Evolutionary conservation across 108 stramenopile genomes (phyloP).

Genomic region (Pseudonitzschia pungens): DNA sequence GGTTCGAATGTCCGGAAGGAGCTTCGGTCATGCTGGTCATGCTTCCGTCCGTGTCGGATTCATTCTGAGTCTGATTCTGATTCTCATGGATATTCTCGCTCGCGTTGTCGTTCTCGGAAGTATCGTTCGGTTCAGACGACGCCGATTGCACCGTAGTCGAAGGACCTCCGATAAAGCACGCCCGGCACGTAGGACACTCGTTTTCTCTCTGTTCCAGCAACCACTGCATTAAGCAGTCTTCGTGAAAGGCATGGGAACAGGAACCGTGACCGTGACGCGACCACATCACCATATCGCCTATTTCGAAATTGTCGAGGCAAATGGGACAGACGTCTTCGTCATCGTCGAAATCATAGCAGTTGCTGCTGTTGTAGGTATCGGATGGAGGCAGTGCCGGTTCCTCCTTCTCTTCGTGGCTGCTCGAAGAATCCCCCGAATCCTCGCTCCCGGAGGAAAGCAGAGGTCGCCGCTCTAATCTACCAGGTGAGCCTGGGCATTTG

Average conservation of each 20-base stretch:
- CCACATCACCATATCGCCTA: slow-evolving; percentile 40
- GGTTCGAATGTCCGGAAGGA: neutral
- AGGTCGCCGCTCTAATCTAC: neutral
- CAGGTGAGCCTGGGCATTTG: neutral
- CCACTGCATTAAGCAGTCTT: slow-evolving; percentile 45
- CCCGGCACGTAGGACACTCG: slow-evolving; percentile 43
- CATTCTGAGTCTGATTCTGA: too few relatives aligned
- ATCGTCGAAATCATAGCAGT: slow-evolving; percentile 18
- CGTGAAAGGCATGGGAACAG: slow-evolving; percentile 42
- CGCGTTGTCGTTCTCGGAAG: neutral
- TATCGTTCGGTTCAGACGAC: neutral
- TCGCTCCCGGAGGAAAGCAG: neutral
- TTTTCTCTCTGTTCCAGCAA: slow-evolving; percentile 37
- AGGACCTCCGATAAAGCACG: neutral
- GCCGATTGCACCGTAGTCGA: neutral
- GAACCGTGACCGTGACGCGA: neutral
- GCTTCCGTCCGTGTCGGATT: too few relatives aligned
- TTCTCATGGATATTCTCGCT: neutral
- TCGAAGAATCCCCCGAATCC: neutral
- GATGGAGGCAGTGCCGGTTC: neutral
- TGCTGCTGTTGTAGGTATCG: neutral
- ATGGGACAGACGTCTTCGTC: slow-evolving; percentile 40
- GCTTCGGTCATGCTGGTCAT: neutral
- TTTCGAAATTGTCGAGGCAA: slow-evolving; percentile 39
- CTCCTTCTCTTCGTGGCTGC: neutral